Evolutionary conservation across 1,284 basidiomycete species (phyloP).

Genomic region (Amylostereum areolatum): DNA sequence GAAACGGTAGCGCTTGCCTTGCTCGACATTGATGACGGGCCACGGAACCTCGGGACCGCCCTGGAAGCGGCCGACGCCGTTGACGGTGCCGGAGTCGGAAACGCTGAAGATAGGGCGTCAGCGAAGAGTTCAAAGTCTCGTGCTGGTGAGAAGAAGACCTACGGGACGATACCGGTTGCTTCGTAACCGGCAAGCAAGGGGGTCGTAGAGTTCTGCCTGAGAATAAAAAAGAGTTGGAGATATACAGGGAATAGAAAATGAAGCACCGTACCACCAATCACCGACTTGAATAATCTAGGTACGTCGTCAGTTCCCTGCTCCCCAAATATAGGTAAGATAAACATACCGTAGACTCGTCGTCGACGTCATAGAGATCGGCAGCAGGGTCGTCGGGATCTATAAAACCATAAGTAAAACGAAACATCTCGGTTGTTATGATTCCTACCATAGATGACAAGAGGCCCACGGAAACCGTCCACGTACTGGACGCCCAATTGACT

Average conservation of each 20-base stretch:
- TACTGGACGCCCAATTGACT: slow-evolving; percentile 9
- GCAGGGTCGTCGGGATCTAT: not conserved
- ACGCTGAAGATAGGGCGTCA: too few species aligned
- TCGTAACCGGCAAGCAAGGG: not conserved
- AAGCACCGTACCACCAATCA: not conserved
- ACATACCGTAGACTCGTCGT: not conserved
- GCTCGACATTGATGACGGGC: slow-evolving; percentile 33
- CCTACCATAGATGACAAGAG: not conserved
- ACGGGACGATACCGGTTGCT: not conserved
- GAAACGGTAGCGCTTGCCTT: slow-evolving; percentile 47
- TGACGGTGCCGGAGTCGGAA: not conserved
- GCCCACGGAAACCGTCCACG: not conserved
- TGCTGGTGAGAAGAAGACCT: not conserved
- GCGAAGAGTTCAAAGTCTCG: not conserved
- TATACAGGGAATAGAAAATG: too few species aligned
- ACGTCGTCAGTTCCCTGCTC: not conserved
- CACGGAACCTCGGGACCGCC: slow-evolving; percentile 30
- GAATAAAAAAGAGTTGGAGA: too few species aligned
- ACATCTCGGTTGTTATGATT: too few species aligned
- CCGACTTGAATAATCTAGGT: not conserved
- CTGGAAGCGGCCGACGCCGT: not conserved
- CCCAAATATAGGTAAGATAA: not conserved
- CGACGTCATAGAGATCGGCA: not conserved
- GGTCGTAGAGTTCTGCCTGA: not conserved
- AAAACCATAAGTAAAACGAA: not conserved